phyloP scores from a whole-genome alignment of 495 filamentous ascomycete species.

The Tuber borchii region DNA sequence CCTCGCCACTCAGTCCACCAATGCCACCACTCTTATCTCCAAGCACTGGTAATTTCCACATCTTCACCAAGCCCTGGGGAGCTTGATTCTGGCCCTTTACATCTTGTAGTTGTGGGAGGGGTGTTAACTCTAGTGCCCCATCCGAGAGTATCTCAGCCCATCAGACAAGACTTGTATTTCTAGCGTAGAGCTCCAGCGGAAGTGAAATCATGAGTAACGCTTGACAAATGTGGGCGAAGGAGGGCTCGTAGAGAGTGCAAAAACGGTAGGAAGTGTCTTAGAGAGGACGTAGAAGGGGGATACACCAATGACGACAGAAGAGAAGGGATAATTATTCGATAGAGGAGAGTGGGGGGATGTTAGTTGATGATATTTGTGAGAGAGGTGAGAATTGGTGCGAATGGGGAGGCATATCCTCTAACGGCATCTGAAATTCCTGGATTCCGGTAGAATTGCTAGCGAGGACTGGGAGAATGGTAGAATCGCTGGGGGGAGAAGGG shows the following conservation, averaged over 20 bases:
- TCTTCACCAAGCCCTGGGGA: constrained; percentile 75
- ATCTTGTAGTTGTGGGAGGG: constrained; percentile 53
- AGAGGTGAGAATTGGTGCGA: constrained; percentile 53
- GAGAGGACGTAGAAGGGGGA: constrained; percentile 57
- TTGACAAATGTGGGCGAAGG: constrained; percentile 57
- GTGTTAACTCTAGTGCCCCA: constrained; percentile 79
- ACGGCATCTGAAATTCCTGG: too few species aligned
- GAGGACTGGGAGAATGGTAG: too few species aligned
- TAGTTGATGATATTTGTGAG: constrained; percentile 55
- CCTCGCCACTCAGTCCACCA: constrained; percentile 61
- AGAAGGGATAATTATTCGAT: constrained; percentile 76
- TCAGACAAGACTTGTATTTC: constrained; percentile 67
- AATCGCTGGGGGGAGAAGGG: too few species aligned
- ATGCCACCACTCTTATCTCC: constrained; percentile 81
- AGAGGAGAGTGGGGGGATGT: constrained; percentile 56
- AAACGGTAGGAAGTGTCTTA: constrained; percentile 71
- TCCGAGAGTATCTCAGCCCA: constrained; percentile 85
- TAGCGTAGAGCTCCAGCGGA: constrained; percentile 73
- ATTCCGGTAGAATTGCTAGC: too few species aligned
- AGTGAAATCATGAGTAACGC: constrained; percentile 72
- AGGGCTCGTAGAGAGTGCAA: constrained; percentile 72
- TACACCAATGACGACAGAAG: constrained; percentile 80
- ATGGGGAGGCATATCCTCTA: constrained; percentile 5
- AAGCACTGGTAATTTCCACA: constrained; percentile 73
- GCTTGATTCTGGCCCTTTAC: constrained; percentile 53